Conservation (phyloP, 2,329 filamentous ascomycete genomes). For the Hymenoscyphus salicellus region DNA sequence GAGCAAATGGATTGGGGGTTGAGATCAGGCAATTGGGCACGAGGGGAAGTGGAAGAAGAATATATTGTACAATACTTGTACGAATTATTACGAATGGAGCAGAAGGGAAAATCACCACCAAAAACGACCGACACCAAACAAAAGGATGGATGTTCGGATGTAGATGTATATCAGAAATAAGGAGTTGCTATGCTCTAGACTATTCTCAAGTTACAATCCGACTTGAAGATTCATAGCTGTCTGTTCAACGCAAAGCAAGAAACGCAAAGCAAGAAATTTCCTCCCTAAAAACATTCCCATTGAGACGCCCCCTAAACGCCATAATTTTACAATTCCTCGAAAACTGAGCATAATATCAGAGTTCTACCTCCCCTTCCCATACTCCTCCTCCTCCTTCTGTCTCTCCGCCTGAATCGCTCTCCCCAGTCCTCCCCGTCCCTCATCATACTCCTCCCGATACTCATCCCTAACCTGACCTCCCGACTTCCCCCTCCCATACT, state of each 20-base stretch:
- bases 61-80: slow-evolving; percentile 25
- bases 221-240: slow-evolving; percentile 5
- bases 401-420: slow-evolving; percentile 68
- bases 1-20: slow-evolving; percentile 16
- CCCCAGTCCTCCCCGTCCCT: slow-evolving; percentile 86
- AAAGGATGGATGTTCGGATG: slow-evolving; percentile 1
- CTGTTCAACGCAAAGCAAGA: too few species aligned
- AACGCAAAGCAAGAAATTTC: slow-evolving; percentile 13
- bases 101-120: background rate
- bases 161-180: slow-evolving; percentile 4
- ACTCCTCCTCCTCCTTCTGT: slow-evolving; percentile 56
- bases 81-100: background rate
- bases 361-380: slow-evolving; percentile 52
- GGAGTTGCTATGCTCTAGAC: slow-evolving; percentile 2
- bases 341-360: too few species aligned
- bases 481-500: slow-evolving; percentile 93
- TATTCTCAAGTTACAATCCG: background rate
- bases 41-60: background rate
- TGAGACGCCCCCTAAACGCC: slow-evolving; percentile 23
- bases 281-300: slow-evolving; percentile 19
- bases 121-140: background rate
- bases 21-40: background rate
- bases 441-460: slow-evolving; percentile 95
- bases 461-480: slow-evolving; percentile 97
- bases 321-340: slow-evolving; percentile 10